phyloP scores from a whole-genome alignment of 2,329 filamentous ascomycete species.

The Paracoccidioides brasiliensis region DNA sequence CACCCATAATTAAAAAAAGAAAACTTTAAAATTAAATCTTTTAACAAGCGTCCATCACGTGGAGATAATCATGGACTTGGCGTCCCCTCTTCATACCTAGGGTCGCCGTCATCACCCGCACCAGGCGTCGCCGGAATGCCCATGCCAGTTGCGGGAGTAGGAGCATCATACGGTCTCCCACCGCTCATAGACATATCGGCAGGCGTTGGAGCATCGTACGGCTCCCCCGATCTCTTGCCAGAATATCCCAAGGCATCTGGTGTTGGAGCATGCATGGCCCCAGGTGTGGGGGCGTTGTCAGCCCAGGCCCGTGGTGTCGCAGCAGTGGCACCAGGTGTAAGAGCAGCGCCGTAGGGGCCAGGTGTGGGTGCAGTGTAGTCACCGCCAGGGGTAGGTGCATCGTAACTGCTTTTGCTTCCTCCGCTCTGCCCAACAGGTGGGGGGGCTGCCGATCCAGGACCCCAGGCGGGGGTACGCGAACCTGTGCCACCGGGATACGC shows the following conservation, averaged over 20 bases:
- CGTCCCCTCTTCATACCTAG: constrained; percentile 32
- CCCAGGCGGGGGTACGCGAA: constrained; percentile 35
- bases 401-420: constrained; percentile 39
- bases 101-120: constrained; percentile 28
- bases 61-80: constrained; percentile 23
- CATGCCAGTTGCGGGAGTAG: constrained; percentile 33
- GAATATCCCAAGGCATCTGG: constrained; percentile 18
- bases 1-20: neutral
- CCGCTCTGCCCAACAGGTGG: constrained; percentile 19
- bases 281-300: constrained; percentile 34
- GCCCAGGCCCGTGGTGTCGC: constrained; percentile 37
- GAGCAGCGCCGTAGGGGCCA: constrained; percentile 42
- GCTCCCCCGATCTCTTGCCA: constrained; percentile 13
- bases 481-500: constrained; percentile 34
- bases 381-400: constrained; percentile 62
- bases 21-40: neutral
- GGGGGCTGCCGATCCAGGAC: constrained; percentile 17
- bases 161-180: constrained; percentile 32
- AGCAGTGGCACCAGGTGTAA: constrained; percentile 56
- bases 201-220: constrained; percentile 28
- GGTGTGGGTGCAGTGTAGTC: constrained; percentile 54
- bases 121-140: constrained; percentile 27
- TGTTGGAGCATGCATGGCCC: constrained; percentile 33
- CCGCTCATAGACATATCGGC: constrained; percentile 14
- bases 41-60: neutral